phyloP scores from a whole-genome alignment of 192 early-diverging fungal genomes.

The Coemansia sp. region DNA sequence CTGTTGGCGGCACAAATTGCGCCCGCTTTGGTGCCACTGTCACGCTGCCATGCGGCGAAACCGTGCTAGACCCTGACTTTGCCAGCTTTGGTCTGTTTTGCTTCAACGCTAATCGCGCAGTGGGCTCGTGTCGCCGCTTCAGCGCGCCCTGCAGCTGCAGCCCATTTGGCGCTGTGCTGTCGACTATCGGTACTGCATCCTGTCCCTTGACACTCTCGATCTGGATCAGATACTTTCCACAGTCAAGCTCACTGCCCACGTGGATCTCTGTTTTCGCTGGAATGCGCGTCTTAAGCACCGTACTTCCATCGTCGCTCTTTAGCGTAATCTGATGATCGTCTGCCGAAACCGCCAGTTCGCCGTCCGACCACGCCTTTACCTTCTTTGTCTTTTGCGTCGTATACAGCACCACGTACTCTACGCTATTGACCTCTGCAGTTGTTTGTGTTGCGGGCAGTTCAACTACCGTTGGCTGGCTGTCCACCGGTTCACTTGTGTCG shows the following conservation, averaged over 20 bases:
- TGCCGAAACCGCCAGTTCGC: slow-evolving; percentile 13
- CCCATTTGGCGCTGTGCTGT: not conserved
- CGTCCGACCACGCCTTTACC: slow-evolving; percentile 52
- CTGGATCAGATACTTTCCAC: slow-evolving; percentile 42
- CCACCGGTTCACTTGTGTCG: no score
- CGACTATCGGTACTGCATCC: not conserved
- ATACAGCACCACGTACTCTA: slow-evolving; percentile 37
- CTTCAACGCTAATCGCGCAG: not conserved
- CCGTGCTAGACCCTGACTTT: not conserved
- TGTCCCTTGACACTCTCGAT: slow-evolving; percentile 27
- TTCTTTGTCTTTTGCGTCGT: slow-evolving; percentile 52
- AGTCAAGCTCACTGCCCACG: slow-evolving; percentile 35
- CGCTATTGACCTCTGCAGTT: not conserved
- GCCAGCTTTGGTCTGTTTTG: not conserved
- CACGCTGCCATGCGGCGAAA: not conserved
- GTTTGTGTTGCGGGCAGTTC: not conserved
- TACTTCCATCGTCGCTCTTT: slow-evolving; percentile 26
- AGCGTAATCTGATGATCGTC: slow-evolving; percentile 21
- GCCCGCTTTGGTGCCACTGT: slow-evolving; percentile 9
- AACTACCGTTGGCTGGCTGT: no score
- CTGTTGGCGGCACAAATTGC: slow-evolving; percentile 29
- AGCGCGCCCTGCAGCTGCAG: slow-evolving; percentile 24
- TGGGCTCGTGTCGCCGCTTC: slow-evolving; percentile 26
- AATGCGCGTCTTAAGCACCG: slow-evolving; percentile 22
- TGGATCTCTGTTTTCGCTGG: slow-evolving; percentile 24